These are phyloP conservation scores for Cynara cardunculus DNA, from an alignment of 129 eudicot genomes.

Conservation along the genomic window DNA sequence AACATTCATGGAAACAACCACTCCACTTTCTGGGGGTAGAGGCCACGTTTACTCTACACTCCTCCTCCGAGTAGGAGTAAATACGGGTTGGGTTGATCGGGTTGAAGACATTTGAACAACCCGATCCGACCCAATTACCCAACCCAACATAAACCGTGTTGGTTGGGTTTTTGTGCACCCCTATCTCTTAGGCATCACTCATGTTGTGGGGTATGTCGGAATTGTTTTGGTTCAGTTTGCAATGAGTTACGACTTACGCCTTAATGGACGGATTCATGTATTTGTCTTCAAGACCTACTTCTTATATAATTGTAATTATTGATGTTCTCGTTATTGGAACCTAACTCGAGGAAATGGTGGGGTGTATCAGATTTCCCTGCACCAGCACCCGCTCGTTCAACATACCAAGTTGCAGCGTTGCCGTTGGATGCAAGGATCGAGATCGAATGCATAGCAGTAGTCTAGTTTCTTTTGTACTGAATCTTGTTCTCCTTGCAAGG, in stretches of 20 bases:
- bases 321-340: not conserved
- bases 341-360: not conserved
- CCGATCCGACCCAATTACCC: too few relatives aligned
- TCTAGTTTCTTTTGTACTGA: slow-evolving; percentile 25
- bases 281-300: not conserved
- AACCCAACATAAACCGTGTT: too few relatives aligned
- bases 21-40: not conserved
- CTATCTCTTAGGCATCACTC: too few relatives aligned
- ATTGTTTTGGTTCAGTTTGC: too few relatives aligned
- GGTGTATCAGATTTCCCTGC: slow-evolving; percentile 67
- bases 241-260: not conserved
- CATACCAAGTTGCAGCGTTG: slow-evolving; percentile 95
- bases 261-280: too few relatives aligned
- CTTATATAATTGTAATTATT: not conserved
- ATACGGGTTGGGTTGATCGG: too few relatives aligned
- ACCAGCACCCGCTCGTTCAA: slow-evolving; percentile 95
- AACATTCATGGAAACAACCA: not conserved
- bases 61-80: too few relatives aligned
- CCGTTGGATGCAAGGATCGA: slow-evolving; percentile 89
- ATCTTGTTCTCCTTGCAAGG: not conserved
- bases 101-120: too few relatives aligned
- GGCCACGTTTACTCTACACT: too few relatives aligned
- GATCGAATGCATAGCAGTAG: slow-evolving; percentile 83
- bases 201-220: too few relatives aligned
- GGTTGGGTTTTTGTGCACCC: too few relatives aligned